Conservation (phyloP, 139 green algal genomes). For the Ettlia oleoabundans region DNA sequence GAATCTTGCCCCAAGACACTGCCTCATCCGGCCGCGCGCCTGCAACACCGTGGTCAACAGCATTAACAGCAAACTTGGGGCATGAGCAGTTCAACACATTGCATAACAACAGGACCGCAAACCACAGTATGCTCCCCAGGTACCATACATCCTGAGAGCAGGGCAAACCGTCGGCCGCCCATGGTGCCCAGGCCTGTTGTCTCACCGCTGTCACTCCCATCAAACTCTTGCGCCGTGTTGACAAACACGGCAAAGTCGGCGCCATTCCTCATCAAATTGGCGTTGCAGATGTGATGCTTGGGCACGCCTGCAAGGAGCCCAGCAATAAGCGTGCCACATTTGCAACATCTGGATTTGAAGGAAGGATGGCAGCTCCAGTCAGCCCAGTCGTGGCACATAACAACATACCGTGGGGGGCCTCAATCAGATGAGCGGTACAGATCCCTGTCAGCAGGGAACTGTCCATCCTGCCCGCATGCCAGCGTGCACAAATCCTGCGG, state of each 20-base stretch:
- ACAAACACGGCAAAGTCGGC: constrained; percentile 94
- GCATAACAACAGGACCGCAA: no score
- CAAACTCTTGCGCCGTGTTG: constrained; percentile 96
- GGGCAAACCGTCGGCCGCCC: no score
- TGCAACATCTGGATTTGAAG: no score
- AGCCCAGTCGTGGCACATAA: neutral
- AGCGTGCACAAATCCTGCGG: no score
- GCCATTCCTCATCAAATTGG: constrained; percentile 99
- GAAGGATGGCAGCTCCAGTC: no score
- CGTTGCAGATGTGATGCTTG: constrained; percentile 99
- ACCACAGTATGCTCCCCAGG: neutral
- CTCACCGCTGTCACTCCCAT: constrained; percentile 84
- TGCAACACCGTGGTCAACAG: neutral
- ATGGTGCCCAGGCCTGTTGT: no score
- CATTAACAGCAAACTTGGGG: no score
- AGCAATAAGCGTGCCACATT: no score
- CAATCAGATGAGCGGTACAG: neutral
- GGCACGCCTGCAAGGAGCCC: constrained; percentile 58
- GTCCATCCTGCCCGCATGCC: no score
- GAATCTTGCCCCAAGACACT: constrained; percentile 98
- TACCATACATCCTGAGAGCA: neutral
- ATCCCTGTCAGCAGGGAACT: no score
- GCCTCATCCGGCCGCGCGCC: constrained; percentile 95
- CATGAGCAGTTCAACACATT: no score
- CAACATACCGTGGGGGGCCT: neutral